Base-by-base conservation (phyloP, 2,329 filamentous ascomycete species). In the Fusarium drepaniforme region DNA sequence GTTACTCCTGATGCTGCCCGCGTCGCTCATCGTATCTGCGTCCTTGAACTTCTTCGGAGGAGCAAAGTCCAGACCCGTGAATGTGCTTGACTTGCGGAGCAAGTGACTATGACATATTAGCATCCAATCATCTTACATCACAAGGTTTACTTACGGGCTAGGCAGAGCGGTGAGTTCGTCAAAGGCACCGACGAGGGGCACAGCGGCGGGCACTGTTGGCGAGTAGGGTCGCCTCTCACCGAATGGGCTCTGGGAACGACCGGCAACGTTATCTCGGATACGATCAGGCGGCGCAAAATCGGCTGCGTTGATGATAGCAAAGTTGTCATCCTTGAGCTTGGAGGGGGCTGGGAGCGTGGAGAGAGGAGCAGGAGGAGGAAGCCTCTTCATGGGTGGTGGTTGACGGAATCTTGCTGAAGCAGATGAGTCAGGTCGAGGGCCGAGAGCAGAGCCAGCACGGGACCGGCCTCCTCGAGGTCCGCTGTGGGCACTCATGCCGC, bases 161-260 rank as follows among this genome's bases (percentile, higher is more conserved):
- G 97, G 97, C 74, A 99, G 91, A 11, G 90, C 89, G 15, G 93
- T 85, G 72, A 98, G 91, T 69, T 98, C 96, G 67, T 98, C 96
- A 83, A 95, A 98, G 7, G 95, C 89, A 70, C 93, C 94, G 28
- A 89, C 92, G 44, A 98, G 88, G 1, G 96, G 96, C n/a, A 92
- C 93, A 80, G 94, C 93, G 35, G 90, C 89, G 18, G 93, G 91
- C 3, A 96, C 88, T 42, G 88, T 86, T n/a, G 93, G 92, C 67
- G 91, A 92, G 85, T 94, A 99, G 1, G 95, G 91, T 38, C 92
- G 84, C 75, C 90, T 87, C 81, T 92, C 91, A 61, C 91, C 90
- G 8, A 90, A 82, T 13, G 91, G 91, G 78, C 90, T 92, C 78
- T 92, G 90, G 8, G 90, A 89, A 49, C 91, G 87, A 56, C 96